Base-by-base conservation (phyloP, 768 basidiomycete species). In the Termitomyces eurrhizus region DNA sequence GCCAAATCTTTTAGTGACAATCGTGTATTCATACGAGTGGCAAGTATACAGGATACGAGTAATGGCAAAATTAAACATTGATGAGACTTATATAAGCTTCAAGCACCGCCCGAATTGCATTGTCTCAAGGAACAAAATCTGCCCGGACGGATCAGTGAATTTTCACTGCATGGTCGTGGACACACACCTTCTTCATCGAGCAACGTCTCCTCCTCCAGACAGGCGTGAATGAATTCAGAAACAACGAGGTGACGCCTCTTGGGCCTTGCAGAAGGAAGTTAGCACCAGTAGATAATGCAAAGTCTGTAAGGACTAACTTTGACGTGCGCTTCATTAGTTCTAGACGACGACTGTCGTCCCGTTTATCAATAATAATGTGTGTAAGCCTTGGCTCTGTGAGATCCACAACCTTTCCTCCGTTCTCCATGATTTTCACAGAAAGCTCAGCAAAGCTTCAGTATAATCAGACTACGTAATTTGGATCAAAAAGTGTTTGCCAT, bases 341-440 rank as follows among this genome's bases (percentile, higher is more conserved):
- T 33, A 83, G 70, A 57, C 92, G 85, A 41, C 93, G 84, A 64
- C 83, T 86, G 52, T 81, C 81, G 65, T 95, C 93, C 9, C 89
- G 85, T 73, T 90, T 90, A 75, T 95, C 90, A 56, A 95, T 70
- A 45, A 97, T 77, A 49, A 96, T 74, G 71, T 98, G 95, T 0
- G 95, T 96, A 44, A 98, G 76, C 69, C 88, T 92, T 26, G 88
- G 80, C 55, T 97, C 86, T 57, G 82, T 74, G 3, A 97, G 77
- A 57, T 81, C 83, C 12, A 81, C 86, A 8, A 95, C 67, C 52
- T 74, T 80, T 1, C 95, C 95, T 46, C 94, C 94, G 64, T 93
- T 85, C 14, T 82, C 77, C 29, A 65, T 72, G 58, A 97, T 87
- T 11, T 80, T 68, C 57, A 74, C 76, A 13, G 77, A 73, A 7